Base-by-base conservation (phyloP, 2,329 filamentous ascomycete genomes). In the Trichophyton equinum region DNA sequence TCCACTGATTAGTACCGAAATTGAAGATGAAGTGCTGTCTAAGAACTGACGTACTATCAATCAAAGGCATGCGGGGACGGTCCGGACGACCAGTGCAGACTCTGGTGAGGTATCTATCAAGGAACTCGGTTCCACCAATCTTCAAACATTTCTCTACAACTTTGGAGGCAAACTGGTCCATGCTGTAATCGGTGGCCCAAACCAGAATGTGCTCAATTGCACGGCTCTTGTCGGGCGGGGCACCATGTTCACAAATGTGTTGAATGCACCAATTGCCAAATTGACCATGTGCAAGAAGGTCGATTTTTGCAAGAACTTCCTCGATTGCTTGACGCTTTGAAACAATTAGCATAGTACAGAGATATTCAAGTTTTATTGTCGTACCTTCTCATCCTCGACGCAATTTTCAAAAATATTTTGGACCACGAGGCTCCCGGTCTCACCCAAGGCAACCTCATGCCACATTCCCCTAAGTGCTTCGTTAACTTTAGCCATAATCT, bases 221-320 rank as follows among this genome's bases (percentile, higher is more conserved):
- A 67, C 91, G 87, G 75, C 87, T 92, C 68, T 92, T 91, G 74
- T 99, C 95, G 46, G 87, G 85, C 36, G 91, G 88, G 61, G 87
- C 87, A 58, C 95, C 92, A 71, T 99, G 94, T 74, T 99, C 94
- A 75, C 94, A 99, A 68, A 99, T 91, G 75, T 99, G 94, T 76
- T 99, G 94, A 69, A 99, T 97, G 77, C 94, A 99, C 94, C 94
- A 99, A 73, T 99, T 99, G 61, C 94, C 94, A 71, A 99, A 99
- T 72, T 99, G 94, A 27, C 94, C 94, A 72, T 96, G 92, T 62
- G 94, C 89, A 69, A 99, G 91, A 64, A 96, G 88, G 75, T 99
- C 91, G 68, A 99, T 96, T 72, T 94, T 96, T 63, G 83, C 84
- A 61, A 99, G 83, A 44, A 99, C 94, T 74, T 99, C 94, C 73